phyloP scores from a whole-genome alignment of 192 early-diverging fungal species.

The Paraglomus occultum region DNA sequence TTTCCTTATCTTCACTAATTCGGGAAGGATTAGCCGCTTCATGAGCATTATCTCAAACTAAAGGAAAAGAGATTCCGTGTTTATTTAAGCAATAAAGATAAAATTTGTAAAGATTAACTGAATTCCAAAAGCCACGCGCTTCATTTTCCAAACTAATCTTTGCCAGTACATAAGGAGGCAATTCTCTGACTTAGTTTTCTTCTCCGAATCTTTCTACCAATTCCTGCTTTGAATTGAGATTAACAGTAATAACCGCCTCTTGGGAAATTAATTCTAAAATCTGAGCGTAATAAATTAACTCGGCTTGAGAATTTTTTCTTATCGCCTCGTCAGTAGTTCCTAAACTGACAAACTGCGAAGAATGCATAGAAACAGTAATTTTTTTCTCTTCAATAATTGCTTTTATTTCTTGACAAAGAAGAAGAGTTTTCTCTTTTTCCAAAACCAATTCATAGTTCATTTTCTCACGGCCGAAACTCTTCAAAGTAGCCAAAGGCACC shows the following conservation, averaged over 20 bases:
- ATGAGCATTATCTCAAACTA: slow-evolving; percentile 11
- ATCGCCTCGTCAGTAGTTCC: background rate
- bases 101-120: slow-evolving; percentile 13
- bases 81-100: background rate
- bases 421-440: background rate
- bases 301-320: slow-evolving; percentile 10
- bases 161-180: background rate
- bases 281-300: background rate
- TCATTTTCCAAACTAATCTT: slow-evolving; percentile 10
- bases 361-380: slow-evolving; percentile 13
- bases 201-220: background rate
- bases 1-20: slow-evolving; percentile 8
- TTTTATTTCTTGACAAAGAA: slow-evolving; percentile 12
- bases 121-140: slow-evolving; percentile 5
- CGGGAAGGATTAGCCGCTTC: slow-evolving; percentile 6
- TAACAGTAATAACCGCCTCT: slow-evolving; percentile 2
- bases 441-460: slow-evolving; percentile 5
- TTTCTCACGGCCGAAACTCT: background rate
- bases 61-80: background rate
- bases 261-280: slow-evolving; percentile 13
- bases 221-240: slow-evolving; percentile 4
- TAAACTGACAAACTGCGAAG: slow-evolving; percentile 14
- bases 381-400: slow-evolving; percentile 3
- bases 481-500: background rate
- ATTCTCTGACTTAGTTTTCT: slow-evolving; percentile 1